Percentiles rank a stretch among this genome's conserved stretches.
Conservation (phyloP, 495 filamentous ascomycete genomes). For the Trichoderma parareesei region DNA sequence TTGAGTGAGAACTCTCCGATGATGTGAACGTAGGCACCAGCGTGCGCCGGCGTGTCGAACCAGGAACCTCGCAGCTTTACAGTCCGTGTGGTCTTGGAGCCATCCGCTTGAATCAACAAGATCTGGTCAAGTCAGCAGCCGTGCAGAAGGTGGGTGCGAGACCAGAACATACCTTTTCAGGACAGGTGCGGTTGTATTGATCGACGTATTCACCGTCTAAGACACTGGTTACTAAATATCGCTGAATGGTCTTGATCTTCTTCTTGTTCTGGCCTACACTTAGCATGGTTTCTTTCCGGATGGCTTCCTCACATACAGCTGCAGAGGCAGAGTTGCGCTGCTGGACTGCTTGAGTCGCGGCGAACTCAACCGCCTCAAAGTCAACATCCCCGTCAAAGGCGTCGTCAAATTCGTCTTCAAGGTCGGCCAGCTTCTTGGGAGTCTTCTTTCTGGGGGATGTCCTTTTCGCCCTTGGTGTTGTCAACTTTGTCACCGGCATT, state of each 20-base stretch:
- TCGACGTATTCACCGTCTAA: slow-evolving; percentile 57
- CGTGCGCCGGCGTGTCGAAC: slow-evolving; percentile 65
- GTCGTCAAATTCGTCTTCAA: slow-evolving; percentile 43
- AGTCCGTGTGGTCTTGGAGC: slow-evolving; percentile 51
- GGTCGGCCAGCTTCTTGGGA: slow-evolving; percentile 13
- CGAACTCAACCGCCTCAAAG: slow-evolving; percentile 53
- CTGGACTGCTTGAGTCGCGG: slow-evolving; percentile 42
- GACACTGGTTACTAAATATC: slow-evolving; percentile 69
- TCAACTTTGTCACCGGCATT: background rate
- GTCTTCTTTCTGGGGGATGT: background rate
- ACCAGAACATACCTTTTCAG: slow-evolving; percentile 59
- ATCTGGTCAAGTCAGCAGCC: slow-evolving; percentile 43
- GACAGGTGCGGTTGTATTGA: slow-evolving; percentile 47
- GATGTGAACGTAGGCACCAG: slow-evolving; percentile 71
- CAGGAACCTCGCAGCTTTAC: slow-evolving; percentile 79
- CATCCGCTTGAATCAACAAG: slow-evolving; percentile 67
- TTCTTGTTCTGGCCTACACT: slow-evolving; percentile 36
- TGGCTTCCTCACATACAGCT: slow-evolving; percentile 43
- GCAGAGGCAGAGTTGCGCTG: slow-evolving; percentile 17
- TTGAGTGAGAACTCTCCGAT: slow-evolving; percentile 65
- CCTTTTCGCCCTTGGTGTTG: background rate
- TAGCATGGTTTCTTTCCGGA: slow-evolving; percentile 25
- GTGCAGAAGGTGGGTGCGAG: background rate
- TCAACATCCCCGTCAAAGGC: slow-evolving; percentile 65
- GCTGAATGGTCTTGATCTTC: slow-evolving; percentile 65